Conservation (phyloP, 495 filamentous ascomycete species). For the Xylaria venustula region DNA sequence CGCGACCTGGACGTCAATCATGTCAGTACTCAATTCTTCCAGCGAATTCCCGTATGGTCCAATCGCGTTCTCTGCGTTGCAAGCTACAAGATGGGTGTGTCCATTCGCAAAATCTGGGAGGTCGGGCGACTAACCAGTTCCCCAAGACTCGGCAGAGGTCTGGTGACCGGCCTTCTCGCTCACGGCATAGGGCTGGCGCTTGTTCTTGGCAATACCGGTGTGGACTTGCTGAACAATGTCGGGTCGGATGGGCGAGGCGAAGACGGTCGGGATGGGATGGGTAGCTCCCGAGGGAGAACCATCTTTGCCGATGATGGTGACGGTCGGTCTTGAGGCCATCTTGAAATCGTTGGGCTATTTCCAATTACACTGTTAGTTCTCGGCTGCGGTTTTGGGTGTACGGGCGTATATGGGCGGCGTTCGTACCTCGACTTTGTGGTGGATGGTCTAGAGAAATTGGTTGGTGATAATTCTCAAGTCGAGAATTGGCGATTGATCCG, state of each 20-base stretch:
- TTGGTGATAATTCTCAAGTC: constrained; percentile 23
- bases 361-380: constrained; percentile 14
- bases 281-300: constrained; percentile 84
- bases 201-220: constrained; percentile 99
- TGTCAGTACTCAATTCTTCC: constrained; percentile 27
- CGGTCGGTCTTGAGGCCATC: constrained; percentile 93
- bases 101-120: too few relatives aligned
- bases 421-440: constrained; percentile 32
- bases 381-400: too few relatives aligned
- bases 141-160: constrained; percentile 99
- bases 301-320: constrained; percentile 90
- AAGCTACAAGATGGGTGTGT: too few relatives aligned
- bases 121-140: constrained; percentile 78
- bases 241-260: constrained; percentile 92
- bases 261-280: constrained; percentile 89
- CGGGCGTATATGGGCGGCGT: constrained; percentile 10
- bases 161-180: constrained; percentile 99
- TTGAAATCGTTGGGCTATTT: constrained; percentile 39
- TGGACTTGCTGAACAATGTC: constrained; percentile 99
- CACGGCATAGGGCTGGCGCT: constrained; percentile 98
- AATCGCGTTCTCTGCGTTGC: constrained; percentile 39
- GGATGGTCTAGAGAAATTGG: constrained; percentile 24
- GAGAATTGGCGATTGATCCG: constrained; percentile 22
- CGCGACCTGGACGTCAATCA: constrained; percentile 69
- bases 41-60: neutral